A percentile compares a stretch with the other conserved stretches of the same genome.
Conservation (phyloP, 2,329 filamentous ascomycete genomes). For the Colletotrichum simmondsii region DNA sequence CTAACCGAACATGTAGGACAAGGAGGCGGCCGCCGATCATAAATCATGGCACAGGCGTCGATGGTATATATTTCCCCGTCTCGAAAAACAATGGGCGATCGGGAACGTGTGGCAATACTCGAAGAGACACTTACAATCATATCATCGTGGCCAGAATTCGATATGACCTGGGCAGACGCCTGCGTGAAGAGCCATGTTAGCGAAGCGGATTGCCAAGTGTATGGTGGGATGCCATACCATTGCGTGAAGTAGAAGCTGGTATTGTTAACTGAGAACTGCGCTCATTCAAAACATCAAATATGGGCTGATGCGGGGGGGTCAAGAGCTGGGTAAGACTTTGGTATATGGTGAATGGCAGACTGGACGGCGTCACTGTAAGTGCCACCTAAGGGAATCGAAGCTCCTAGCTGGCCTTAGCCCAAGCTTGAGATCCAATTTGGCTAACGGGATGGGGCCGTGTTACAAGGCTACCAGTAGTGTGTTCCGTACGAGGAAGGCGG, state of each 20-base stretch:
- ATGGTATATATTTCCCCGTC: not conserved
- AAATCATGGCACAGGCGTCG: not conserved
- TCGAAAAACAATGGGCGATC: too few relatives aligned
- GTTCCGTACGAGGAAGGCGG: not conserved
- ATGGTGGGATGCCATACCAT: conserved; percentile 5
- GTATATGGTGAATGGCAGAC: not conserved
- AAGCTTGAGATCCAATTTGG: not conserved
- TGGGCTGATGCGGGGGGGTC: not conserved
- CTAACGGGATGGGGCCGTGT: not conserved
- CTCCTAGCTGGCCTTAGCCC: conserved; percentile 1
- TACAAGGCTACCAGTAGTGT: not conserved
- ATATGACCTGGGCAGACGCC: conserved; percentile 53
- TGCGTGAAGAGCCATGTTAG: conserved; percentile 10
- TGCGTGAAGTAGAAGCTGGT: not conserved
- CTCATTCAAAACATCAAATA: not conserved
- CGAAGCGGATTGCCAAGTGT: not conserved
- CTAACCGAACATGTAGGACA: not conserved
- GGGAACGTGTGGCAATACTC: not conserved
- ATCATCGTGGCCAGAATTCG: conserved; percentile 81
- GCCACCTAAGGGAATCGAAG: conserved; percentile 8
- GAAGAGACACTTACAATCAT: conserved; percentile 86
- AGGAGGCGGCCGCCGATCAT: not conserved
- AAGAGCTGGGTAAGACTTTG: not conserved
- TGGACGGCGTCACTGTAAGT: not conserved
- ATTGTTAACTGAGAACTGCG: not conserved